Conservation (phyloP, 1,284 basidiomycete species). For the Boletus sp. region DNA sequence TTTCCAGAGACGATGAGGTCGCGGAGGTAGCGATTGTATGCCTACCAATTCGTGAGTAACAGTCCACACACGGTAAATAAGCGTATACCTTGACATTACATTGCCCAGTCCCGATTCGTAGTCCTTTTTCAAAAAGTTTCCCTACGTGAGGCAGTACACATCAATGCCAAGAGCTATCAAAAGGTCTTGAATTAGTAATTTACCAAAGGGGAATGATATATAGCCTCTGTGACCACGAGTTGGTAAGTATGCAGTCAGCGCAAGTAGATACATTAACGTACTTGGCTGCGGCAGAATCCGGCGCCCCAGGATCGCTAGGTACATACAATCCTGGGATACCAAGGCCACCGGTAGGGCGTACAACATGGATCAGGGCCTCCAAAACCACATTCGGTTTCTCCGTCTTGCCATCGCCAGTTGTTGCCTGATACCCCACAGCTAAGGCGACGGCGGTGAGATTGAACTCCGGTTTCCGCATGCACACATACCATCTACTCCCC, state of each 20-base stretch:
- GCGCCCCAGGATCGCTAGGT: conserved; percentile 12
- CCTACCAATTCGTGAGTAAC: background rate
- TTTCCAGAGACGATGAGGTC: conserved; percentile 12
- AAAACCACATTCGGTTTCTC: conserved; percentile 12
- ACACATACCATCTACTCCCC: conserved; percentile 10
- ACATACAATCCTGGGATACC: conserved; percentile 11
- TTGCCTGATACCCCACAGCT: conserved; percentile 5
- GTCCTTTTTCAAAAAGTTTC: conserved; percentile 10
- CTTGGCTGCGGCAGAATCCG: conserved; percentile 4
- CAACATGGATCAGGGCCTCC: conserved; percentile 5
- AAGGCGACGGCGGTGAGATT: background rate
- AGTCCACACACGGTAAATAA: background rate
- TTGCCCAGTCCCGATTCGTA: conserved; percentile 12
- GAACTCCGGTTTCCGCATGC: background rate
- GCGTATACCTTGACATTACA: conserved; percentile 11
- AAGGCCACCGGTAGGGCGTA: conserved; percentile 5
- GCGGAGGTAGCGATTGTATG: conserved; percentile 11
- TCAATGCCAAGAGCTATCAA: background rate
- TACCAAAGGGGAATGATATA: conserved; percentile 15
- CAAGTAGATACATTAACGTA: background rate
- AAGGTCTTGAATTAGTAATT: background rate
- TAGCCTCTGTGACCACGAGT: conserved; percentile 2
- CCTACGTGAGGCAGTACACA: background rate
- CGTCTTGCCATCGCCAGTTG: conserved; percentile 10
- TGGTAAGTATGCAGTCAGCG: background rate